Evolutionary conservation across 805 yeast species (phyloP).

Genomic region (Candida ficus): DNA sequence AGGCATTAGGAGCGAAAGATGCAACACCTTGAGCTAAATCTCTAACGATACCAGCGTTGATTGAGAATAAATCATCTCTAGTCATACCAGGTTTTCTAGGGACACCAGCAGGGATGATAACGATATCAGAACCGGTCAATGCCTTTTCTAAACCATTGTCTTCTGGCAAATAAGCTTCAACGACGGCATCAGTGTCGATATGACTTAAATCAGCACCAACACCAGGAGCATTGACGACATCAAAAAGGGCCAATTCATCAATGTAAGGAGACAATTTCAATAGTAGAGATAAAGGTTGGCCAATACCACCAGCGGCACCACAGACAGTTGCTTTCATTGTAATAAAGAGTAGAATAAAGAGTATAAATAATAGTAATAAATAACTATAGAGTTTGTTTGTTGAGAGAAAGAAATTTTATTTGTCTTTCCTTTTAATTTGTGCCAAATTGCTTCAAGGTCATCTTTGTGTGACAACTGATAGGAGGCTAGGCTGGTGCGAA

Average conservation of each 20-base stretch:
- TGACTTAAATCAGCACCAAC: constrained; percentile 78
- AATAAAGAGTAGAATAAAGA: neutral
- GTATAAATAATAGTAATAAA: neutral
- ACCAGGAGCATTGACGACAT: constrained; percentile 73
- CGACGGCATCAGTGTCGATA: constrained; percentile 67
- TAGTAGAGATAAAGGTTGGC: constrained; percentile 62
- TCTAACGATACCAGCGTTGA: constrained; percentile 78
- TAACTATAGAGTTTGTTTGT: neutral
- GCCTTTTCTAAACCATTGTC: constrained; percentile 66
- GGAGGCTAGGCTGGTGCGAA: neutral
- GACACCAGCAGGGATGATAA: constrained; percentile 86
- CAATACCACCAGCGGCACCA: constrained; percentile 88
- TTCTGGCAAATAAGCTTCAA: constrained; percentile 60
- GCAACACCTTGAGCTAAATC: constrained; percentile 70
- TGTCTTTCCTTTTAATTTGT: neutral
- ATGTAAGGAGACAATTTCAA: constrained; percentile 69
- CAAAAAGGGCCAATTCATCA: constrained; percentile 65
- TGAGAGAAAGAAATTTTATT: neutral
- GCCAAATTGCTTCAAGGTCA: constrained; percentile 6
- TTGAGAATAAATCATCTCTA: constrained; percentile 78
- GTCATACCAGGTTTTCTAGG: constrained; percentile 91
- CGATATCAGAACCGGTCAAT: constrained; percentile 74
- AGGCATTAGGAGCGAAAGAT: constrained; percentile 61
- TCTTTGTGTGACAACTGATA: constrained; percentile 1
- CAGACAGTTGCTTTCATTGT: constrained; percentile 61